Base-by-base conservation (phyloP, 176 grass and related monocot species). In the Avena sativa region DNA sequence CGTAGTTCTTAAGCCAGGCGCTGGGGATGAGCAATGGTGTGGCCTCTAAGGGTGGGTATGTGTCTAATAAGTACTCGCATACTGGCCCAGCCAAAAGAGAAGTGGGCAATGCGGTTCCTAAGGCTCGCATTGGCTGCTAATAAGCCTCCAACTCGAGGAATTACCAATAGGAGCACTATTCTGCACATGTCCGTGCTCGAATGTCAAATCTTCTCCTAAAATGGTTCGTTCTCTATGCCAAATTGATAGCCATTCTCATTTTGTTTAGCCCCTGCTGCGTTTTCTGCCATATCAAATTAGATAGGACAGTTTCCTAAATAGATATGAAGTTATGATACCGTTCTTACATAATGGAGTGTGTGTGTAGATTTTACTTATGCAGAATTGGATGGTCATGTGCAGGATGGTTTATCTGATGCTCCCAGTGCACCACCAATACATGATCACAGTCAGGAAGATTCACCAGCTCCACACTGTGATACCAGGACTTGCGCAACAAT, bases 1-100 rank as follows among this genome's bases (percentile, higher is more conserved):
- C 94, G 2, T 94, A 95, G 74, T 94, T 98, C 79, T 95, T 82
- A 3, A 93, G 80, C 68, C 97, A 87, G 80, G 85, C 81, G 8
- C 62, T 49, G 12, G 57, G 87, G 14, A 73, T 53, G 61, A 83
- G 71, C 57, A 88, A 79, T 23, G 88, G 52, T 44, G 81, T 87
- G 62, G 59, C 91, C 7, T 88, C 86, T 5, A 92, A 88, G 85
- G 88, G 90, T 50, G 89, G 84, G 51, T 92, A 91, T 30, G 75
- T 55, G 43, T 81, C 85, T 38, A 38, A 38, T 44, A 89, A 91
- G 68, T 93, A 86, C 68, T 91, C 93, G 23, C 52, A 82, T 28
- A 91, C 80, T 40, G 90, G 84, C 21, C 86, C 90, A 43, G 83
- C 71, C 15, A 74, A 63, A 76, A 88, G 55, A 68, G 82, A 90